These are phyloP conservation scores for Silene conica DNA, from an alignment of 148 eudicot genomes.

Conservation along the genomic window DNA sequence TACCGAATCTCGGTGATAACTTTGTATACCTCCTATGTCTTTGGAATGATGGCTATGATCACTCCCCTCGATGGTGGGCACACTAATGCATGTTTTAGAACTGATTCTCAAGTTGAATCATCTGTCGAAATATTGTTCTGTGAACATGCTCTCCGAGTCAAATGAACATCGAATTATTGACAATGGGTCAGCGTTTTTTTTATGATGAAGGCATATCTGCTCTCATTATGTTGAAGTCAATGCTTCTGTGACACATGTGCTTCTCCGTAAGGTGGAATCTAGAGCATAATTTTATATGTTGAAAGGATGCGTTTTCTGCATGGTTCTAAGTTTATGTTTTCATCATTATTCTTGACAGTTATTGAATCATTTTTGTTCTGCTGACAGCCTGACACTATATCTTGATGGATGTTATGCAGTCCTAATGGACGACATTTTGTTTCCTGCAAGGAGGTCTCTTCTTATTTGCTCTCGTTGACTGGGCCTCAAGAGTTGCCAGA, in stretches of 20 bases:
- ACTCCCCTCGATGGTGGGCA: no score
- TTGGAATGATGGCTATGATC: no score
- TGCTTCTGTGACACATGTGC: neutral
- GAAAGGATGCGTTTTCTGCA: neutral
- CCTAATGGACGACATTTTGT: conserved; percentile 78
- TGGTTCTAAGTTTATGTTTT: neutral
- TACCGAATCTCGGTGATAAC: no score
- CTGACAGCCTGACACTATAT: conserved; percentile 26
- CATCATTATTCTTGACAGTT: neutral
- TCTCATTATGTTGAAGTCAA: neutral
- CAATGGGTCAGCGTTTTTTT: no score
- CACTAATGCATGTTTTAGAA: no score
- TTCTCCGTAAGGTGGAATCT: neutral
- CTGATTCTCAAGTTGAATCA: no score
- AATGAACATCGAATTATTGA: no score
- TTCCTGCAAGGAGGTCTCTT: conserved; percentile 82
- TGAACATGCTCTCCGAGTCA: no score
- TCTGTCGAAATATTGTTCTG: no score
- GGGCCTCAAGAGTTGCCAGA: conserved; percentile 43
- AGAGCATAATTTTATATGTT: neutral
- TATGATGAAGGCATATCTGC: no score
- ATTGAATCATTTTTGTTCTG: conserved; percentile 15
- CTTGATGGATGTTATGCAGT: conserved; percentile 41
- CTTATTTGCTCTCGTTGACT: conserved; percentile 70
- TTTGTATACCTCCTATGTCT: no score